A percentile compares a stretch with the other conserved stretches of the same genome.
Conservation (phyloP, 108 stramenopile species). For the Cyclostephanos invisitatus region DNA sequence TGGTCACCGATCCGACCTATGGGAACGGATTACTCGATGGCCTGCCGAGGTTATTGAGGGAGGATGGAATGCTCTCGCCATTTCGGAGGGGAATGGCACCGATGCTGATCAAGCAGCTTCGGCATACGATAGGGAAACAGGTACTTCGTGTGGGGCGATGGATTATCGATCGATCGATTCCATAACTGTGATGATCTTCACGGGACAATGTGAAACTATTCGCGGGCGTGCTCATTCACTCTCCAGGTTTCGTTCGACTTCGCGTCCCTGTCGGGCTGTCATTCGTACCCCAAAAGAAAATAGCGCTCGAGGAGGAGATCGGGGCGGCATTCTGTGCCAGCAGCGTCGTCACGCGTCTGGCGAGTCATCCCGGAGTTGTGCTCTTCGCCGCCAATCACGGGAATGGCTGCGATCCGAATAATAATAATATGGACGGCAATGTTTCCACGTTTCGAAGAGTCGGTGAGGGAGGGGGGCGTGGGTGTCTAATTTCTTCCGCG, state of each 20-base stretch:
- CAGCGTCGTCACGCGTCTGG: slow-evolving; percentile 63
- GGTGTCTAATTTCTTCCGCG: slow-evolving; percentile 46
- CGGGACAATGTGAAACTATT: no score
- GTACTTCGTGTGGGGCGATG: slow-evolving; percentile 22
- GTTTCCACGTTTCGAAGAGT: slow-evolving; percentile 29
- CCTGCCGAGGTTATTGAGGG: slow-evolving; percentile 19
- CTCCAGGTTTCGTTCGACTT: slow-evolving; percentile 64
- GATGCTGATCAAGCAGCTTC: slow-evolving; percentile 88
- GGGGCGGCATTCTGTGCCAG: slow-evolving; percentile 52
- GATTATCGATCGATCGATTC: not conserved
- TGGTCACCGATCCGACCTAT: slow-evolving; percentile 58
- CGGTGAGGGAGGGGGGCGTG: slow-evolving; percentile 30
- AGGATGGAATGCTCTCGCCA: slow-evolving; percentile 28
- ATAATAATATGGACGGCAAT: slow-evolving; percentile 21
- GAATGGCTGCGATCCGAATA: not conserved
- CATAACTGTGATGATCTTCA: no score
- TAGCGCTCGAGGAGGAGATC: slow-evolving; percentile 36
- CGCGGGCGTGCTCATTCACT: not conserved
- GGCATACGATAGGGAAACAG: slow-evolving; percentile 91
- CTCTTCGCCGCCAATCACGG: slow-evolving; percentile 60
- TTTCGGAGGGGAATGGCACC: slow-evolving; percentile 47
- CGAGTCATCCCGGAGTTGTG: slow-evolving; percentile 70
- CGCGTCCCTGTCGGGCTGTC: slow-evolving; percentile 22
- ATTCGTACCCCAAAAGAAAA: slow-evolving; percentile 27
- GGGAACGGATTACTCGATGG: slow-evolving; percentile 34